A percentile compares a stretch with the other conserved stretches of the same genome.
Evolutionary conservation across 768 basidiomycete species (phyloP).

Genomic region (Agaricus subrufescens): DNA sequence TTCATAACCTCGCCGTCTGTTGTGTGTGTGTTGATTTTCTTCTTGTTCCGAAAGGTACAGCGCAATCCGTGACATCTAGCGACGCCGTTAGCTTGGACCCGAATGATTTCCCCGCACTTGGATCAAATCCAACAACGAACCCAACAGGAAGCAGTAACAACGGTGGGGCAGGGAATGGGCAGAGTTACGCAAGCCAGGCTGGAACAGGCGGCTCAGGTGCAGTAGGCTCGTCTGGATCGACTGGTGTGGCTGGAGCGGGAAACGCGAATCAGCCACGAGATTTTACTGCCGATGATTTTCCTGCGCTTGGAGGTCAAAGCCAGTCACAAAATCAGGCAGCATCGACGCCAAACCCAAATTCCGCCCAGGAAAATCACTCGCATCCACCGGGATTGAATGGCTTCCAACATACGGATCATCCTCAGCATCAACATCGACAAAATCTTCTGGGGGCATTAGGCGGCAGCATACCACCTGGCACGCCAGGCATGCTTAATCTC

Average conservation of each 20-base stretch:
- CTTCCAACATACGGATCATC: slow-evolving; percentile 38
- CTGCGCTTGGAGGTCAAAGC: slow-evolving; percentile 71
- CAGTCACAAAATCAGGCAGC: slow-evolving; percentile 33
- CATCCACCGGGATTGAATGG: slow-evolving; percentile 82
- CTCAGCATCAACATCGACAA: slow-evolving; percentile 53
- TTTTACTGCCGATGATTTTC: slow-evolving; percentile 88
- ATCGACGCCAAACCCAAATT: slow-evolving; percentile 24
- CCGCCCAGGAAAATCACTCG: slow-evolving; percentile 34
- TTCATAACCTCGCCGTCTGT: neutral
- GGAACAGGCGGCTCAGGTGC: slow-evolving; percentile 46
- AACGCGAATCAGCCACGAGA: slow-evolving; percentile 47
- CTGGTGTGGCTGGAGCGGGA: slow-evolving; percentile 30
- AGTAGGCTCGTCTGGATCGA: slow-evolving; percentile 28
- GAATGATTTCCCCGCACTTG: slow-evolving; percentile 86
- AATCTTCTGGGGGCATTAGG: slow-evolving; percentile 50
- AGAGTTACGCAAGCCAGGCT: slow-evolving; percentile 82
- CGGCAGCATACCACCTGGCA: slow-evolving; percentile 33
- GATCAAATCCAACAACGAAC: slow-evolving; percentile 49
- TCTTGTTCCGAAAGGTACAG: neutral
- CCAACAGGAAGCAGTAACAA: slow-evolving; percentile 33
- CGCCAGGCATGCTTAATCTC: slow-evolving; percentile 68
- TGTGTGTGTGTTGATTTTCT: neutral
- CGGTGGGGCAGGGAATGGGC: slow-evolving; percentile 33
- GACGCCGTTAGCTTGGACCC: slow-evolving; percentile 75
- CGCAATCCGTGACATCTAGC: slow-evolving; percentile 39